phyloP scores from a whole-genome alignment of 2,329 filamentous ascomycete genomes.

The Thelonectria olida region DNA sequence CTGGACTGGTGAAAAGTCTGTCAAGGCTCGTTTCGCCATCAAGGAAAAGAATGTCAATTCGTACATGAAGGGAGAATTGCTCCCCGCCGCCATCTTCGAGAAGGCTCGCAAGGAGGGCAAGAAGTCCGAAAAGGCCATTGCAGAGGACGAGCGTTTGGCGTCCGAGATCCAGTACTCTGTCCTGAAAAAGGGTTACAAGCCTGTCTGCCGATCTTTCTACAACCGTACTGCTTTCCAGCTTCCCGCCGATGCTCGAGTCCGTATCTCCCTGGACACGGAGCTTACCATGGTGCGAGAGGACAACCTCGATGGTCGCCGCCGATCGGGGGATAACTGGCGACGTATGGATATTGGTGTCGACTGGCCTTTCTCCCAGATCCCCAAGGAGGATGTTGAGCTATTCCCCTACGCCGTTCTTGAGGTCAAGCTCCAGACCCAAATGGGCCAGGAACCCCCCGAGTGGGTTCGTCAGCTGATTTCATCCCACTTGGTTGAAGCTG shows the following conservation, averaged over 20 bases:
- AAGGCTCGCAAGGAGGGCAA: slow-evolving; percentile 96
- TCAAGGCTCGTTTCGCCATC: slow-evolving; percentile 93
- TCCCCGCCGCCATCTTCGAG: slow-evolving; percentile 90
- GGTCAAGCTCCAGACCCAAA: slow-evolving; percentile 96
- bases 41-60: slow-evolving; percentile 99
- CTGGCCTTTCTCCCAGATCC: slow-evolving; percentile 90
- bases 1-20: slow-evolving; percentile 98
- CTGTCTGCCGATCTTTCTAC: slow-evolving; percentile 95
- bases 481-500: slow-evolving; percentile 96
- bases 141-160: slow-evolving; percentile 88
- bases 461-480: slow-evolving; percentile 95
- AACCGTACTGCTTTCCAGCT: slow-evolving; percentile 98
- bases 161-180: slow-evolving; percentile 94
- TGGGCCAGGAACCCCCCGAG: slow-evolving; percentile 92
- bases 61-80: slow-evolving; percentile 84
- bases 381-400: slow-evolving; percentile 82
- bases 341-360: slow-evolving; percentile 98
- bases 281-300: slow-evolving; percentile 95
- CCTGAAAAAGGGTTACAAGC: slow-evolving; percentile 84
- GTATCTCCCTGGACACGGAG: slow-evolving; percentile 96
- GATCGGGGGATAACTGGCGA: slow-evolving; percentile 91
- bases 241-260: slow-evolving; percentile 92
- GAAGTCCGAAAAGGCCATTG: slow-evolving; percentile 91
- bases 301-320: slow-evolving; percentile 81
- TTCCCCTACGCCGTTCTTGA: slow-evolving; percentile 97